Conservation (phyloP, 305 asterid genomes). For the Fraxinus velutina region DNA sequence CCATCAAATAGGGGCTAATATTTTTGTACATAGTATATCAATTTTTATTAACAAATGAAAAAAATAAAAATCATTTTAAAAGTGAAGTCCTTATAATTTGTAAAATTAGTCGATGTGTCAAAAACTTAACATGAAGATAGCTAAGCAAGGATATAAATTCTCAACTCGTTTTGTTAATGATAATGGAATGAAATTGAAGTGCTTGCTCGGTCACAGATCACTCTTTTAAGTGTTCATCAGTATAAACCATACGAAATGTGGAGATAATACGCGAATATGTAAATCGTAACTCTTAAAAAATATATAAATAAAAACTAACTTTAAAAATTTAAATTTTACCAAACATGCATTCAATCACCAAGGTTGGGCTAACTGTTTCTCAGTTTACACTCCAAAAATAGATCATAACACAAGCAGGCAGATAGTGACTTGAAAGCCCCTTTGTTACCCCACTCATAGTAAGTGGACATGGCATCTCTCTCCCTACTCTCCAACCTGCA, state of each 20-base stretch:
- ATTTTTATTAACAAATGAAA: no score
- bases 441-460: slow-evolving; percentile 10
- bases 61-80: no score
- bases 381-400: slow-evolving; percentile 16
- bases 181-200: background rate
- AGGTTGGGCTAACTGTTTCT: background rate
- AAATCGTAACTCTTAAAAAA: no score
- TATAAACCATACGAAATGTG: background rate
- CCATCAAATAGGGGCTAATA: no score
- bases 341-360: background rate
- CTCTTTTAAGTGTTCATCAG: background rate
- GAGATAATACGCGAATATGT: no score
- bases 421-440: slow-evolving; percentile 27
- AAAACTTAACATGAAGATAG: no score
- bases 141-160: background rate
- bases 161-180: background rate
- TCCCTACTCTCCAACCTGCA: background rate
- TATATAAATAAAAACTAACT: no score
- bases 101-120: no score
- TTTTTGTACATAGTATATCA: no score
- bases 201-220: background rate
- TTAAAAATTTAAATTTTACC: background rate
- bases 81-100: no score
- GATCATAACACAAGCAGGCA: slow-evolving; percentile 11
- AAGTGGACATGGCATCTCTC: slow-evolving; percentile 35